phyloP scores from a whole-genome alignment of 495 filamentous ascomycete species.

The Penicillium salamii region DNA sequence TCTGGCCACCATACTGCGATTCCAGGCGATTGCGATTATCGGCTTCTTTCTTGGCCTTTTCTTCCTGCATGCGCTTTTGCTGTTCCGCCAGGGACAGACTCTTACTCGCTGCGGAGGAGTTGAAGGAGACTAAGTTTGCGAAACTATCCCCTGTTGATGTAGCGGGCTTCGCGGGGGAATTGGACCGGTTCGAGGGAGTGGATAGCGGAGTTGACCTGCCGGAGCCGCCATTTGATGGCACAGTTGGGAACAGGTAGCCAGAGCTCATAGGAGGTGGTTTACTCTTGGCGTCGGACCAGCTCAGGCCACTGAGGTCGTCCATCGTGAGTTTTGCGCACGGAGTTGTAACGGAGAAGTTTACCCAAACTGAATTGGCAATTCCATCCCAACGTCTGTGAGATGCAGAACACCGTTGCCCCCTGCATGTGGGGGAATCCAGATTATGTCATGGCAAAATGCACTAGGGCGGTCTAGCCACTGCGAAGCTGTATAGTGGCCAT shows the following conservation, averaged over 20 bases:
- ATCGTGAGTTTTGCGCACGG: conserved; percentile 31
- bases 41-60: conserved; percentile 71
- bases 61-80: conserved; percentile 75
- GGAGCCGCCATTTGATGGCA: conserved; percentile 59
- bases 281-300: conserved; percentile 46
- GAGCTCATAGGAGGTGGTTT: conserved; percentile 53
- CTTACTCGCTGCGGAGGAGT: conserved; percentile 58
- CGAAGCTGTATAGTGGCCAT: too few relatives aligned
- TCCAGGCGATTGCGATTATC: conserved; percentile 67
- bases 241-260: conserved; percentile 54
- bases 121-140: conserved; percentile 79
- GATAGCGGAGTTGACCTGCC: conserved; percentile 68
- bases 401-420: conserved; percentile 7
- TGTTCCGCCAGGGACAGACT: conserved; percentile 80
- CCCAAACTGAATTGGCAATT: too few relatives aligned
- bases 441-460: background rate
- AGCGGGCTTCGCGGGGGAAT: conserved; percentile 51
- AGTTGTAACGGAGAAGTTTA: conserved; percentile 9
- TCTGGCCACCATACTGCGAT: conserved; percentile 65
- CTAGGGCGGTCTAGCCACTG: too few relatives aligned
- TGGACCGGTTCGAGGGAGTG: conserved; percentile 48
- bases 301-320: conserved; percentile 58
- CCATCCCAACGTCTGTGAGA: too few relatives aligned
- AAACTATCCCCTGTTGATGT: conserved; percentile 81
- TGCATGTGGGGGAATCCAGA: conserved; percentile 12